A percentile compares a stretch with the other conserved stretches of the same genome.
These are phyloP conservation scores for Boletus rubropictus DNA, from an alignment of 768 basidiomycete genomes.

Conservation along the genomic window DNA sequence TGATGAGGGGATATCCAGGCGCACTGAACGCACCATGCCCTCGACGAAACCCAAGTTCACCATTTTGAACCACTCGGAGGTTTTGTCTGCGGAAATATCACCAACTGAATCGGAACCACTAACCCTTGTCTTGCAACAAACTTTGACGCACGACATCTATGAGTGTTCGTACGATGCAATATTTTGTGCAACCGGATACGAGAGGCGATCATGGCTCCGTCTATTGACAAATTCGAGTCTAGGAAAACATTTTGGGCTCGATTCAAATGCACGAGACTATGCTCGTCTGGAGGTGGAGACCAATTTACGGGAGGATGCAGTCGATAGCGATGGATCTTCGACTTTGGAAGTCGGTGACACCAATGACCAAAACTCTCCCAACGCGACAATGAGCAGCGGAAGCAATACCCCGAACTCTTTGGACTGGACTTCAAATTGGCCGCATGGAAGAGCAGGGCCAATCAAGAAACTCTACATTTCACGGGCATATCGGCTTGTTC, in stretches of 20 bases:
- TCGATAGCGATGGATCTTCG: not conserved
- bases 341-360: conserved; percentile 4
- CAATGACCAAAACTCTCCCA: not conserved
- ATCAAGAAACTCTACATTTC: conserved; percentile 29
- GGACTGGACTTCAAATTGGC: conserved; percentile 20
- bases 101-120: conserved; percentile 1
- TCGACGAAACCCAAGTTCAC: conserved; percentile 28
- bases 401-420: conserved; percentile 13
- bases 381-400: not conserved
- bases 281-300: conserved; percentile 9
- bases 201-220: conserved; percentile 42
- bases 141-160: conserved; percentile 30
- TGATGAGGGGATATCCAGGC: conserved; percentile 37
- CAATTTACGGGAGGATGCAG: not conserved
- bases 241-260: conserved; percentile 35
- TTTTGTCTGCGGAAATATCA: conserved; percentile 27
- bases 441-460: conserved; percentile 7
- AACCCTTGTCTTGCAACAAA: conserved; percentile 33
- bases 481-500: conserved; percentile 40
- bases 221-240: conserved; percentile 37
- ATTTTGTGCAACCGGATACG: conserved; percentile 51
- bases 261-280: conserved; percentile 2
- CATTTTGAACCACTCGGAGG: conserved; percentile 35
- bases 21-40: conserved; percentile 19
- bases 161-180: conserved; percentile 40